Percentiles rank a stretch among this genome's conserved stretches.
Conservation (phyloP, 768 basidiomycete species). For the Tulasnella sp. region DNA sequence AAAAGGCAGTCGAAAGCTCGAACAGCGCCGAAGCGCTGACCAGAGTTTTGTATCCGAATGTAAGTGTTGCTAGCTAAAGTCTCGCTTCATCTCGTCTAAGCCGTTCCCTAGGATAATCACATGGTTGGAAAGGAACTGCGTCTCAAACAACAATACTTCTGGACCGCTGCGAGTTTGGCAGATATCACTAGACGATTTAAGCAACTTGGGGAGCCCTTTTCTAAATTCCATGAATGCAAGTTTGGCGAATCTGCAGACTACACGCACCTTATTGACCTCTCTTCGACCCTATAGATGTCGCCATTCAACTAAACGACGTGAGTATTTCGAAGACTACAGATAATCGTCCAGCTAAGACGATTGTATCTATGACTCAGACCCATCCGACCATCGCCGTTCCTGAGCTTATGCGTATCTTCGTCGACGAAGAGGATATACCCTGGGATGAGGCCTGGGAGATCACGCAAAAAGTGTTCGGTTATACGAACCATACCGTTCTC, state of each 20-base stretch:
- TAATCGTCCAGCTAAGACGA: neutral
- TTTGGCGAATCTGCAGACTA: slow-evolving; percentile 13
- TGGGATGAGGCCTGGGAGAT: slow-evolving; percentile 89
- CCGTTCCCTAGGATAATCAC: slow-evolving; percentile 7
- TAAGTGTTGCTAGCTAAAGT: slow-evolving; percentile 34
- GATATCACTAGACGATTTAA: slow-evolving; percentile 94
- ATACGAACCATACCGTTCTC: slow-evolving; percentile 92
- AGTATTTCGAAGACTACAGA: slow-evolving; percentile 28
- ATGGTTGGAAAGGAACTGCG: slow-evolving; percentile 69
- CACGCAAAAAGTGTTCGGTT: slow-evolving; percentile 86
- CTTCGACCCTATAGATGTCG: slow-evolving; percentile 52
- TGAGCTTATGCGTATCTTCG: slow-evolving; percentile 83
- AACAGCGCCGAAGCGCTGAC: slow-evolving; percentile 93
- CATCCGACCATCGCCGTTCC: slow-evolving; percentile 94
- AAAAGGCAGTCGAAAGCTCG: slow-evolving; percentile 78
- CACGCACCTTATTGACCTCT: neutral
- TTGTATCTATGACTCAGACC: slow-evolving; percentile 50
- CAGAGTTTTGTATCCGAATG: slow-evolving; percentile 92
- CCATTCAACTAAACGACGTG: slow-evolving; percentile 94
- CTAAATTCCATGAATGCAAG: slow-evolving; percentile 77
- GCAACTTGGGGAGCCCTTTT: slow-evolving; percentile 75
- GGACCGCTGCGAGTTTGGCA: slow-evolving; percentile 81
- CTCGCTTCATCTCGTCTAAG: slow-evolving; percentile 10
- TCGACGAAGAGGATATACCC: slow-evolving; percentile 80
- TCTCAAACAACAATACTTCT: slow-evolving; percentile 68